Conservation (phyloP, 1,284 basidiomycete species). For the Sutorius eximius region DNA sequence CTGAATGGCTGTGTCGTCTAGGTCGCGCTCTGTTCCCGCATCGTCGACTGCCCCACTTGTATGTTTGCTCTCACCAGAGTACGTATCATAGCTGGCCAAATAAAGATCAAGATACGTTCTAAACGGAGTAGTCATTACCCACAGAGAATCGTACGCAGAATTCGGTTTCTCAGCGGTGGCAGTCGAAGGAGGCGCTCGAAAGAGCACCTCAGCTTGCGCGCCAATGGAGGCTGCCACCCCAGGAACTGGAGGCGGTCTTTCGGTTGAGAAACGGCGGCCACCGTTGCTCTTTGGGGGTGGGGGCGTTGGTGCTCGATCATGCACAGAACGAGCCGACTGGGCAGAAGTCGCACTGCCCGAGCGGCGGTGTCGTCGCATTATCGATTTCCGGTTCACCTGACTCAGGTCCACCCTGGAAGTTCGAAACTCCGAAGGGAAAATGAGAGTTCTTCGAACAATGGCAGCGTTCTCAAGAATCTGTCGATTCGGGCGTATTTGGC, state of each 20-base stretch:
- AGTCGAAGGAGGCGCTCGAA: constrained; percentile 43
- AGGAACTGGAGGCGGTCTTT: constrained; percentile 70
- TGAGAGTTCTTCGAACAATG: constrained; percentile 73
- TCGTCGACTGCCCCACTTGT: constrained; percentile 28
- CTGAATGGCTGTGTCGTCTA: constrained; percentile 38
- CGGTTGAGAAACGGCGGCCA: constrained; percentile 60
- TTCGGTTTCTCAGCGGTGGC: constrained; percentile 57
- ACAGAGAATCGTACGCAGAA: constrained; percentile 76
- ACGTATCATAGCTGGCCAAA: constrained; percentile 72
- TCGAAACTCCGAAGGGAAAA: constrained; percentile 66
- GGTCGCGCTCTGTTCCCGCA: constrained; percentile 25
- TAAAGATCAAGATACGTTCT: constrained; percentile 18
- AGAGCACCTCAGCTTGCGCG: constrained; percentile 44
- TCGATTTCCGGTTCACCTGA: constrained; percentile 54
- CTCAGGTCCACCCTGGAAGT: constrained; percentile 53
- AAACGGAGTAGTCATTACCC: constrained; percentile 36
- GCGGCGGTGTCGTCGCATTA: constrained; percentile 50
- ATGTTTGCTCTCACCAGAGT: constrained; percentile 55
- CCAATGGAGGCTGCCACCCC: constrained; percentile 55
- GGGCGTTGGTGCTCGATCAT: constrained; percentile 79
- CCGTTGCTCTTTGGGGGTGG: constrained; percentile 64
- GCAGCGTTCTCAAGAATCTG: constrained; percentile 43
- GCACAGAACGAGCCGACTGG: constrained; percentile 61
- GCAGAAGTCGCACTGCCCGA: constrained; percentile 55
- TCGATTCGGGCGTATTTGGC: constrained; percentile 42